A percentile compares a stretch with the other conserved stretches of the same genome.
phyloP scores from a whole-genome alignment of 139 green algal genomes.

The Chara braunii region DNA sequence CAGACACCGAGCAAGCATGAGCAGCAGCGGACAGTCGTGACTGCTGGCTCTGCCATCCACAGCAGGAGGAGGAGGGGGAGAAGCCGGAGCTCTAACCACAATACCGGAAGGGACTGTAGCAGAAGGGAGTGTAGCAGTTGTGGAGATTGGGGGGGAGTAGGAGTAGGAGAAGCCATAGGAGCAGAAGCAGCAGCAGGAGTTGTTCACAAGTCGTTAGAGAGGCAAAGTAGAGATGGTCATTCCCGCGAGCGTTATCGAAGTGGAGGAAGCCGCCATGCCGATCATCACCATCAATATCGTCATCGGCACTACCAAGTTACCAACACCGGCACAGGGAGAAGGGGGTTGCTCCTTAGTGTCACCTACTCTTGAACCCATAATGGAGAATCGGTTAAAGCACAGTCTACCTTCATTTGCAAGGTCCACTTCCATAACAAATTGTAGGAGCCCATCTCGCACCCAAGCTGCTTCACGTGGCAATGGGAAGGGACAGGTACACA shows the following conservation, averaged over 20 bases:
- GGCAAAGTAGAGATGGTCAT: not conserved
- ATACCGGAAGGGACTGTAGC: not conserved
- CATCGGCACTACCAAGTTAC: too few relatives aligned
- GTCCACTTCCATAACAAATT: conserved; percentile 27
- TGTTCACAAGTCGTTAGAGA: not conserved
- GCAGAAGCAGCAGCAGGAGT: not conserved
- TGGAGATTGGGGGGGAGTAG: not conserved
- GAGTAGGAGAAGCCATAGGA: not conserved
- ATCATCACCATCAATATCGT: too few relatives aligned
- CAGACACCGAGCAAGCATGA: not conserved
- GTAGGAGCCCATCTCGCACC: conserved; percentile 15
- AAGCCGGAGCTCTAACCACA: not conserved
- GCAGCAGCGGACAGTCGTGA: not conserved
- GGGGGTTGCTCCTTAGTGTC: too few relatives aligned
- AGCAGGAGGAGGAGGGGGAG: not conserved
- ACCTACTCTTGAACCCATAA: too few relatives aligned
- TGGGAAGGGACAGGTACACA: conserved; percentile 20
- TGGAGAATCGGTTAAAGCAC: not conserved
- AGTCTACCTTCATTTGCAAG: not conserved
- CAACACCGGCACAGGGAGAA: too few relatives aligned
- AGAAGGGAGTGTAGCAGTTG: not conserved
- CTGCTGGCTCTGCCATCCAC: not conserved
- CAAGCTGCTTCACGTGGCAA: conserved; percentile 18
- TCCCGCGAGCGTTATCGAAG: not conserved
- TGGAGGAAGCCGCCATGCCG: not conserved